Conservation (phyloP, 1,284 basidiomycete species). For the Naganishia albida region DNA sequence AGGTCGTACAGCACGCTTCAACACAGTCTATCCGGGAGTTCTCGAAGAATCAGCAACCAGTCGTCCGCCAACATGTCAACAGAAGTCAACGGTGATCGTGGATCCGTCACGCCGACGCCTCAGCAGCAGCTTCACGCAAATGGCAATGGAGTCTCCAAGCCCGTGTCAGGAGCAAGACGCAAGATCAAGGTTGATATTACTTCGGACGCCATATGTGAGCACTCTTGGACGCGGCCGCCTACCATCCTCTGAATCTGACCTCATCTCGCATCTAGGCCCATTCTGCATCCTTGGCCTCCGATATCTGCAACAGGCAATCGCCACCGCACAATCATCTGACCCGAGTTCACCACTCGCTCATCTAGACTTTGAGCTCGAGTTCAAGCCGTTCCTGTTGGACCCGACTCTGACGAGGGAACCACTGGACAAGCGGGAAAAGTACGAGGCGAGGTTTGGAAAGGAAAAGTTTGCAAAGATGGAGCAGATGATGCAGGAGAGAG, state of each 20-base stretch:
- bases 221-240: constrained; percentile 9
- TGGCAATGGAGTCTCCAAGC: not conserved
- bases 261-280: constrained; percentile 36
- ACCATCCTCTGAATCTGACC: not conserved
- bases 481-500: constrained; percentile 43
- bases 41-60: not conserved
- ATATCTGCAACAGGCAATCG: constrained; percentile 11
- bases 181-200: constrained; percentile 33
- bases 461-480: constrained; percentile 45
- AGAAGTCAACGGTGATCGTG: constrained; percentile 12
- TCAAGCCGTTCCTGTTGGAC: constrained; percentile 53
- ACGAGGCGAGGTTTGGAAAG: constrained; percentile 49
- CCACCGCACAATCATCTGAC: constrained; percentile 6
- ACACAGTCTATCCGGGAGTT: too few species aligned
- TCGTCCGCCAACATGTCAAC: not conserved
- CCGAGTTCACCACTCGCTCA: constrained; percentile 38
- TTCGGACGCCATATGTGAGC: constrained; percentile 35
- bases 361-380: constrained; percentile 43
- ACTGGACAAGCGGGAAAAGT: constrained; percentile 40
- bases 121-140: constrained; percentile 1
- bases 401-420: constrained; percentile 43
- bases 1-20: too few species aligned
- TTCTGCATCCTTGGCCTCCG: constrained; percentile 40
- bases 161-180: not conserved
- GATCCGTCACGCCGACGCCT: constrained; percentile 14